A percentile compares a stretch with the other conserved stretches of the same genome.
Evolutionary conservation across 2,329 filamentous ascomycete genomes (phyloP).

Genomic region (Ceratocystis harringtonii): DNA sequence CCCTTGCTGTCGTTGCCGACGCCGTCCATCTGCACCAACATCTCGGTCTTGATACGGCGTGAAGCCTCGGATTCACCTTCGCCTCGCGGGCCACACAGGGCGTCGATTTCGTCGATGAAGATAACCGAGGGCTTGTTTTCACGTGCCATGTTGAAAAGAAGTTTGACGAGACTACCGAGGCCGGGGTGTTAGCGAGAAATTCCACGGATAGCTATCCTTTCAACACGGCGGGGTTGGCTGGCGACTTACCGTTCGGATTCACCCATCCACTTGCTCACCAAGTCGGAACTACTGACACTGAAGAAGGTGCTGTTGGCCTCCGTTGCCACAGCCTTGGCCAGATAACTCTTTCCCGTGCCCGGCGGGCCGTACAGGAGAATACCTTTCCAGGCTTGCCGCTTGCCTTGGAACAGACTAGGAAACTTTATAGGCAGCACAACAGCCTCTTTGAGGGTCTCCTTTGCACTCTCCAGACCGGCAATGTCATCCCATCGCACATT

Average conservation of each 20-base stretch:
- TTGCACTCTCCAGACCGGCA: constrained; percentile 81
- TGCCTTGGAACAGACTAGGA: constrained; percentile 87
- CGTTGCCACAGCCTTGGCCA: constrained; percentile 93
- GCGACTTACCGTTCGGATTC: constrained; percentile 73
- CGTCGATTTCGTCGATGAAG: constrained; percentile 97
- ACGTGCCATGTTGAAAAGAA: constrained; percentile 92
- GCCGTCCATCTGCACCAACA: constrained; percentile 98
- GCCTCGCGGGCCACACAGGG: constrained; percentile 76
- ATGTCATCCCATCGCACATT: constrained; percentile 98
- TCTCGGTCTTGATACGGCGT: constrained; percentile 92
- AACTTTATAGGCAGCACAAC: constrained; percentile 98
- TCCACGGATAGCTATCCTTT: too few species aligned
- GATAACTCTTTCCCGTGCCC: constrained; percentile 92
- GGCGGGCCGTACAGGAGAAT: constrained; percentile 92
- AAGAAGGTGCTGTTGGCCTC: constrained; percentile 99
- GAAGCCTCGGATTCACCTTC: constrained; percentile 98
- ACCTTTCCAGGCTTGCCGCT: constrained; percentile 95
- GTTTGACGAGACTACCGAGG: constrained; percentile 64
- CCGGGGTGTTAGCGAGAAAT: background rate
- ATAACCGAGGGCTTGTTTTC: constrained; percentile 98
- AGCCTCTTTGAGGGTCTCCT: constrained; percentile 94
- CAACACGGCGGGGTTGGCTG: constrained; percentile 12
- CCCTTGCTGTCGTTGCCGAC: constrained; percentile 91
- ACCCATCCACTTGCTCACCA: constrained; percentile 99
- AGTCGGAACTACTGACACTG: constrained; percentile 89